Evolutionary conservation across 176 grass and related monocot species (phyloP), one percentile per base, ranked within the genome.

Genomic region (Eremochloa ophiuroides): DNA sequence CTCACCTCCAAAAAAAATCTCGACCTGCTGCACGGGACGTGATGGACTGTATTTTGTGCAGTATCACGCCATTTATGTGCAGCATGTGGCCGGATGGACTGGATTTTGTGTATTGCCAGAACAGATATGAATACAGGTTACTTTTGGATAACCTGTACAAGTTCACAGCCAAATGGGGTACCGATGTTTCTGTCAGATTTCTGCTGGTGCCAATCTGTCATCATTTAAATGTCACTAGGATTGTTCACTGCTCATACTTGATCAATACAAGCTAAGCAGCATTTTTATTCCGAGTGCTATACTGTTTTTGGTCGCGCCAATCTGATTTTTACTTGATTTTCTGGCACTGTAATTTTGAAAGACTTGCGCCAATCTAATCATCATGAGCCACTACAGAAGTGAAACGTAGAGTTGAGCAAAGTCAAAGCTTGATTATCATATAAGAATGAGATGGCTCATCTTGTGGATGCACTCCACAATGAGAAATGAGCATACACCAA

Each of bases 401-500:
- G 51, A 23, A 55, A 23, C 22, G 8, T 12, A 48, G 25, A 37
- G n/a, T 3, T 79, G 44, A 67, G 13, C 62, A 25, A 51, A 51
- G 37, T n/a, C 0, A 47, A 78, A 35, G 20, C 28, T 34, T 55
- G 20, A 55, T 55, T 66, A 79, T 79, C 11, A 38, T 53, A 68
- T 68, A 80, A 55, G 44, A 68, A 51, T 27, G 63, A 53, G 31
- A 12, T 3, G 15, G 44, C 77, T 38, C 62, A 35, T 35, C 4
- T 35, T 34, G 34, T 35, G 34, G 34, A 35, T 35, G 34, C 34
- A 35, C 34, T 35, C 34, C 34, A 35, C 34, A 2, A 5, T 35
- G 34, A 35, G 77, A 79, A 51, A 12, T 50, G 43, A 67, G 62
- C 62, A 48, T 80, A 37, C 62, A 80, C n/a, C 62, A 44, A 66